Base-by-base conservation (phyloP, 257 asterid genomes). In the Striga asiatica region DNA sequence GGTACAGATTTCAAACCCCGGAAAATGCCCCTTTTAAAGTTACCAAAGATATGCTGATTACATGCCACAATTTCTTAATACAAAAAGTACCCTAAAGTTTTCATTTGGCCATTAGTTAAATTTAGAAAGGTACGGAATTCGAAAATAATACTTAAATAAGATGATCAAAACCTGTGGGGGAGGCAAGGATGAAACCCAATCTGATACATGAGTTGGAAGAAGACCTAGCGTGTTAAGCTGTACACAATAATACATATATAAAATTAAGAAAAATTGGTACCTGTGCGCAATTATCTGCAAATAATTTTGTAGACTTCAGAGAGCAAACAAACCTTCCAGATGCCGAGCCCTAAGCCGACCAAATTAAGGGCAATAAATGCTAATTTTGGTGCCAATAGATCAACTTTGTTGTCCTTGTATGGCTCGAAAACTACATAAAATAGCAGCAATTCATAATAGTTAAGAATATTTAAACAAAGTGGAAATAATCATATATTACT, bases 391-490 rank as follows among this genome's bases (percentile, higher is more conserved):
- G 66, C 78, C 25, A 81, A 75, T 42, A 92, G 92, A 53, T 88
- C 95, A 65, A 92, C 95, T 68, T 75, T 88, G 42, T 66, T 82
- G 74, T 92, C 97, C 82, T 72, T 88, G 94, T 74, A 92, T 35
- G 99, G 97, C 81, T 85, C 97, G 65, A 92, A 92, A 71, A 69
- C 99, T 92, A 74, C 79, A 78, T n/a, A n/a, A n/a, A n/a, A n/a
- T n/a, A n/a, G n/a, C n/a, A n/a, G n/a, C n/a, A n/a, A n/a, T n/a
- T n/a, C n/a, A n/a, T n/a, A n/a, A n/a, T n/a, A n/a, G n/a, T n/a
- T n/a, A n/a, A 27, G 32, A 27, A 27, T 27, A 7, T 27, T 27
- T 2, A 2, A 27, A 27, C 7, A 27, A 27, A 2, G 32, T 27
- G 32, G 32, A 27, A 27, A 3, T 27, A 27, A n/a, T n/a, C n/a